phyloP scores from a whole-genome alignment of 2,329 filamentous ascomycete species.

The Colletotrichum sp. region DNA sequence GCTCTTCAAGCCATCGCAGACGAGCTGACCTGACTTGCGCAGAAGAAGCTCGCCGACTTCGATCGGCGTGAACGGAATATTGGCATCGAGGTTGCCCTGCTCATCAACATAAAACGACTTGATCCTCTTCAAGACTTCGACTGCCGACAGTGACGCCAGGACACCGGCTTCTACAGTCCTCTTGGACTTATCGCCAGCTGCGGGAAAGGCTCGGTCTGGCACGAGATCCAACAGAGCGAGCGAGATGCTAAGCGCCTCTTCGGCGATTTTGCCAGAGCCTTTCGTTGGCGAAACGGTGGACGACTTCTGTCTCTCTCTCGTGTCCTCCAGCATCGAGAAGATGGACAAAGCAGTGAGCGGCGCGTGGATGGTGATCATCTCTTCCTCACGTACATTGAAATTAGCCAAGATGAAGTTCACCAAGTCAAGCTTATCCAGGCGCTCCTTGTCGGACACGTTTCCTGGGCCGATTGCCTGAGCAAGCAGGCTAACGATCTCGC shows the following conservation, averaged over 20 bases:
- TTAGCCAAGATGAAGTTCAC: conserved; percentile 82
- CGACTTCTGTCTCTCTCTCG: conserved; percentile 38
- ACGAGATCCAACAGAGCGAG: conserved; percentile 66
- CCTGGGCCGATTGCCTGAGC: conserved; percentile 60
- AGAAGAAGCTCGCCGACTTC: conserved; percentile 68
- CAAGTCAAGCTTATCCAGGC: conserved; percentile 70
- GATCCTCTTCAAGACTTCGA: conserved; percentile 65
- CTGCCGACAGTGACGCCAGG: conserved; percentile 39
- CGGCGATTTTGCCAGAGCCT: conserved; percentile 30
- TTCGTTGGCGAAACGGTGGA: conserved; percentile 24
- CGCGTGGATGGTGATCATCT: conserved; percentile 89
- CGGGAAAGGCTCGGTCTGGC: conserved; percentile 66
- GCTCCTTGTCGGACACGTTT: conserved; percentile 47
- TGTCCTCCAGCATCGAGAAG: conserved; percentile 63
- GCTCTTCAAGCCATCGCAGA: conserved; percentile 51
- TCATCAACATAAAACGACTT: conserved; percentile 72
- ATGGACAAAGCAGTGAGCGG: conserved; percentile 76
- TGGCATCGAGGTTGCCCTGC: conserved; percentile 70
- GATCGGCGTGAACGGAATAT: conserved; percentile 62
- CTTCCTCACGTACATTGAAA: conserved; percentile 95
- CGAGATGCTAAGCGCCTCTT: conserved; percentile 51
- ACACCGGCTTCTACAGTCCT: conserved; percentile 29
- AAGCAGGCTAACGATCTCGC: conserved; percentile 75
- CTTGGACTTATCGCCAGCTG: conserved; percentile 18
- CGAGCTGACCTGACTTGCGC: conserved; percentile 60